Base-by-base conservation (phyloP, 495 filamentous ascomycete species). In the Cercophora samala region DNA sequence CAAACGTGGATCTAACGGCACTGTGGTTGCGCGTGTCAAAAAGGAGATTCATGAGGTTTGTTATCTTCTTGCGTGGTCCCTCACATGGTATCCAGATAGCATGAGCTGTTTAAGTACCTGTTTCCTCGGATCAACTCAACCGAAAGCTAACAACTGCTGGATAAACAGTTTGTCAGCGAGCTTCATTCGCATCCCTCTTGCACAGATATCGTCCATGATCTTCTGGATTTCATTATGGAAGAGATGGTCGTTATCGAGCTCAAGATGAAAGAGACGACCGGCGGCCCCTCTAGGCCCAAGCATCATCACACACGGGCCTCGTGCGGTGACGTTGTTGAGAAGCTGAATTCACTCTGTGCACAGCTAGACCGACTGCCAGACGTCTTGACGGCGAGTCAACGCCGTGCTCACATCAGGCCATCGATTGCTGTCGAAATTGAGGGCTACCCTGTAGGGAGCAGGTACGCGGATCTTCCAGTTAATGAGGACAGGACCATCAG, bases 151-250 rank as follows among this genome's bases (percentile, higher is more conserved):
- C 58, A 9, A 22, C 6, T n/a, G 4, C 26, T 29, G 26, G 26
- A 4, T n/a, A 3, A 5, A 18, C 29, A 62, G 60, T 62, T 62
- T 62, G 60, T 62, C 26, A 18, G 18, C n/a, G 32, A 62, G 11
- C 60, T 62, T 32, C 60, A 42, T 26, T 19, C 26, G 6, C 60
- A 62, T 19, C 18, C 25, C 15, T 18, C 26, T 11, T 62, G 60
- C 29, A n/a, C 26, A 11, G 60, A 62, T 11, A 23, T 46, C 19
- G 46, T 62, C 5, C 60, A 62, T 19, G 3, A 62, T 13, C n/a
- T 62, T 5, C 21, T 62, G 2, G 26, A 62, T 8, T 62, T 62
- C 15, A 62, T 62, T 29, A 62, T 62, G 60, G 29, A 46, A 6
- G 11, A 46, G 9, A 62, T 62, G 60, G 3, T 62, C 29, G 17